Evolutionary conservation across 2,329 filamentous ascomycete genomes (phyloP), one percentile per base, ranked within the genome.

Genomic region (Calonectria hawksworthii): DNA sequence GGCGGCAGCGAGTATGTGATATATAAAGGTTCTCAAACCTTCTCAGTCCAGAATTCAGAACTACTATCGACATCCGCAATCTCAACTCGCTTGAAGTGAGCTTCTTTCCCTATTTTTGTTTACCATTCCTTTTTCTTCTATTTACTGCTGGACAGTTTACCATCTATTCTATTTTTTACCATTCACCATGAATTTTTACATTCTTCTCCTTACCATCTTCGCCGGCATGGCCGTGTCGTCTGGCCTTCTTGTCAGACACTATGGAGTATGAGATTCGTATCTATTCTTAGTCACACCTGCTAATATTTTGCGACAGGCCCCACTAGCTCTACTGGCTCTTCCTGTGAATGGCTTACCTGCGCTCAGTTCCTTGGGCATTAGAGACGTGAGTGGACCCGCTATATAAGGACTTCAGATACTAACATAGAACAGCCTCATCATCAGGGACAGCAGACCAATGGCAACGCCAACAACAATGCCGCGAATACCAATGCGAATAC

Each of bases 21-120:
- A 54, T 73, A 73, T 73, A 73, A 73, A 73, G 16, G 50, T 65
- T 68, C 65, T 65, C 50, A 63, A 68, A 66, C 30, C 66, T 66
- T 51, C 71, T 73, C 70, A 69, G 66, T 26, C 47, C 26, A 51
- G 4, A 30, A 41, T 3, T 8, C 3, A 16, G 14, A 26, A 61
- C 14, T n/a, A 56, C 54, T 28, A 50, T 38, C 50, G 38, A 56
- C 38, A 34, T 50, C 30, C 47, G 9, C 59, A 32, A 30, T 47
- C 26, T 38, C 65, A 68, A 54, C 34, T 65, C 56, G 18, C 65
- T 50, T 64, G 26, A 52, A 32, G 8, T 32, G 28, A 18, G 34
- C 44, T 65, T 26, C 28, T 16, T 56, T 65, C 21, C 11, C 1
- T 23, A 30, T 28, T 64, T 59, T 8, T 44, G 23, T 51, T 52